These are phyloP conservation scores for Tieghemostelium lacteum DNA, from an alignment of 78 protist genomes.

Conservation along the genomic window DNA sequence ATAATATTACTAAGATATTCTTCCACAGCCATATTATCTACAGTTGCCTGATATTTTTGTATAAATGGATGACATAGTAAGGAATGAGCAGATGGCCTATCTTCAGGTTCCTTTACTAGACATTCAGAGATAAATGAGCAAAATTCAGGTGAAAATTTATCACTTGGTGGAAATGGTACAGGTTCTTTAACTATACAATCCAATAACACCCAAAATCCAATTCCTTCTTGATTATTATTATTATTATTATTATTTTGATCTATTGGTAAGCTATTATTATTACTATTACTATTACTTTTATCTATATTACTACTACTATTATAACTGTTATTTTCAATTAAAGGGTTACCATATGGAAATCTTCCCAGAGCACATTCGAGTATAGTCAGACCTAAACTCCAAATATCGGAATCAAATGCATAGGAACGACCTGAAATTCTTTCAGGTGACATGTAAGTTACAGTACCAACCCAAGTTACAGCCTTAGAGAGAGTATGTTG, in stretches of 20 bases:
- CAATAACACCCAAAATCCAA: conserved; percentile 85
- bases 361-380: conserved; percentile 85
- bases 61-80: conserved; percentile 51
- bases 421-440: conserved; percentile 86
- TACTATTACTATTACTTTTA: background rate
- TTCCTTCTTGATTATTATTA: background rate
- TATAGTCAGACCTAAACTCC: conserved; percentile 87
- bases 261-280: background rate
- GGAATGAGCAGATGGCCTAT: conserved; percentile 67
- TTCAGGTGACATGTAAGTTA: conserved; percentile 88
- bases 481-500: conserved; percentile 78
- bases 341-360: conserved; percentile 63
- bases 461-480: conserved; percentile 92
- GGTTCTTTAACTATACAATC: conserved; percentile 78
- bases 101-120: conserved; percentile 78
- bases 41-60: conserved; percentile 12
- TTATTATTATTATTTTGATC: background rate
- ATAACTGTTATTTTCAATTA: background rate
- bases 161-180: conserved; percentile 41
- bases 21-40: background rate
- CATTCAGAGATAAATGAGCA: conserved; percentile 60
- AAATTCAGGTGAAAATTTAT: conserved; percentile 57
- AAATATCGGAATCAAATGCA: conserved; percentile 84
- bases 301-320: background rate
- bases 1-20: background rate